Evolutionary conservation across 1,284 basidiomycete genomes (phyloP).

Genomic region (Papiliotrema fonsecae): DNA sequence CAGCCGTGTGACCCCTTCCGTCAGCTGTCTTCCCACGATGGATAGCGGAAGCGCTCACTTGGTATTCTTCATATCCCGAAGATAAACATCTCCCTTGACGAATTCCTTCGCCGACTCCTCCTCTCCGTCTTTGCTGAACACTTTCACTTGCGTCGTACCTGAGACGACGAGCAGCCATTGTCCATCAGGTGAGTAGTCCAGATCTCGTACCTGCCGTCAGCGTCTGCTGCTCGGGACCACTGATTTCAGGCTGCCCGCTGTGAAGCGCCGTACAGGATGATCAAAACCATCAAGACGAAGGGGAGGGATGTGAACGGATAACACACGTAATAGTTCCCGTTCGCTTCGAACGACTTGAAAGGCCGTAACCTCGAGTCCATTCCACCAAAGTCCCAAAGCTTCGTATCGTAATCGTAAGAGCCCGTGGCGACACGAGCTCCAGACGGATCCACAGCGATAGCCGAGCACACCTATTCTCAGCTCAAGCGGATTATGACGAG

Average conservation of each 20-base stretch:
- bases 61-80: constrained; percentile 97
- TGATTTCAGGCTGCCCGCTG: neutral
- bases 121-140: constrained; percentile 85
- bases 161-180: constrained; percentile 79
- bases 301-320: no score
- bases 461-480: constrained; percentile 65
- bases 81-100: constrained; percentile 94
- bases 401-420: constrained; percentile 93
- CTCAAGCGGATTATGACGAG: no score
- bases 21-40: constrained; percentile 3
- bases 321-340: constrained; percentile 84
- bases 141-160: constrained; percentile 78
- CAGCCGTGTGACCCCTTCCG: constrained; percentile 84
- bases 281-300: no score
- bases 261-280: no score
- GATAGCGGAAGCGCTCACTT: constrained; percentile 55
- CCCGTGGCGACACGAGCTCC: constrained; percentile 88
- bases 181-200: constrained; percentile 81
- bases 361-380: constrained; percentile 83
- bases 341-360: constrained; percentile 92
- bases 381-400: constrained; percentile 98
- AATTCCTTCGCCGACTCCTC: constrained; percentile 68
- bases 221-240: neutral
- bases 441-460: constrained; percentile 83
- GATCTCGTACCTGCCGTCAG: constrained; percentile 67